Conservation (phyloP, 2,329 filamentous ascomycete genomes). For the Penicillium olsonii region DNA sequence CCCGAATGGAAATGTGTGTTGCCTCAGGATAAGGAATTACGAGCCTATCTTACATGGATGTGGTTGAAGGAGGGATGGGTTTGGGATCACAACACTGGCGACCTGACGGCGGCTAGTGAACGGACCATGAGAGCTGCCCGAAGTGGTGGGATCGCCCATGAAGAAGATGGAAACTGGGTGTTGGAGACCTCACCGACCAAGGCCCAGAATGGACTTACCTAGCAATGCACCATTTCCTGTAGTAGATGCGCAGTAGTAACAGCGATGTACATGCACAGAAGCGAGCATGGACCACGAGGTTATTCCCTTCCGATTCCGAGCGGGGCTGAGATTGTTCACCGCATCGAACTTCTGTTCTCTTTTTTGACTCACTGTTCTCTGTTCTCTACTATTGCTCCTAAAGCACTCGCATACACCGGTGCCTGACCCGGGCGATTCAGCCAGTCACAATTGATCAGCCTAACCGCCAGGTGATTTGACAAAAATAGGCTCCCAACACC, state of each 20-base stretch:
- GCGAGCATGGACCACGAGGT: background rate
- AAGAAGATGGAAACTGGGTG: slow-evolving; percentile 44
- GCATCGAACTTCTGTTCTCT: slow-evolving; percentile 9
- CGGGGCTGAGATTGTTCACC: slow-evolving; percentile 19
- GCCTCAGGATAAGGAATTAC: slow-evolving; percentile 83
- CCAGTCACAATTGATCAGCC: slow-evolving; percentile 18
- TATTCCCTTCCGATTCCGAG: slow-evolving; percentile 17
- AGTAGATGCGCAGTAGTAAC: background rate
- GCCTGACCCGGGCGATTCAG: slow-evolving; percentile 20
- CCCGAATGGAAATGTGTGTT: slow-evolving; percentile 90
- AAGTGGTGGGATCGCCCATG: slow-evolving; percentile 44
- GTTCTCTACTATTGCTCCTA: background rate
- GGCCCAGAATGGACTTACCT: slow-evolving; percentile 30
- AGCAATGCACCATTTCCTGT: too few species aligned
- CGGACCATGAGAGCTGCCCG: slow-evolving; percentile 41
- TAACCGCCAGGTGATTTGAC: slow-evolving; percentile 33
- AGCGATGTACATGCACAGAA: background rate
- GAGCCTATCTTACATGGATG: slow-evolving; percentile 84
- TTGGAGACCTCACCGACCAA: slow-evolving; percentile 37
- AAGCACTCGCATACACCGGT: background rate
- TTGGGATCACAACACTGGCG: slow-evolving; percentile 74
- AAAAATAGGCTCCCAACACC: slow-evolving; percentile 22
- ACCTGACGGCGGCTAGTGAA: slow-evolving; percentile 43
- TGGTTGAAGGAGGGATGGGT: slow-evolving; percentile 85
- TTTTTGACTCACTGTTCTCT: slow-evolving; percentile 3